phyloP scores from a whole-genome alignment of 768 basidiomycete genomes.

The Tricholoma flavovirens region DNA sequence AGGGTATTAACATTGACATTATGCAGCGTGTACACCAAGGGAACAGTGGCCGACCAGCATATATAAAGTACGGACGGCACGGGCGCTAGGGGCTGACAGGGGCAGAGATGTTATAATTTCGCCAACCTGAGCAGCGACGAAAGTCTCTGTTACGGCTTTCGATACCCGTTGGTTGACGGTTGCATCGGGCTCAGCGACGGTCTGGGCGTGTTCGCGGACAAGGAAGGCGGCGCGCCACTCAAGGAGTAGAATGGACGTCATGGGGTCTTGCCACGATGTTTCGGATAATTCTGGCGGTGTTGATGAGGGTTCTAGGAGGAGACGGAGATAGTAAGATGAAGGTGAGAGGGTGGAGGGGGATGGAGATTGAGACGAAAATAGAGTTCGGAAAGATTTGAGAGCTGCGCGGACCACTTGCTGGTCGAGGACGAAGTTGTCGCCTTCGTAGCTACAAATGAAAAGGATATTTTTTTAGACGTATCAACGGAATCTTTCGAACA shows the following conservation, averaged over 20 bases:
- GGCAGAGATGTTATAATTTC: slow-evolving; percentile 36
- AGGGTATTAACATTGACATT: neutral
- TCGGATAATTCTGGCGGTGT: slow-evolving; percentile 16
- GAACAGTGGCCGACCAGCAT: slow-evolving; percentile 32
- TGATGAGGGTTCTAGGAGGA: slow-evolving; percentile 28
- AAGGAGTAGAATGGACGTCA: slow-evolving; percentile 41
- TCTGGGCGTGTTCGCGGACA: slow-evolving; percentile 40
- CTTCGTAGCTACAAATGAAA: slow-evolving; percentile 49
- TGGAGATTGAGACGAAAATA: slow-evolving; percentile 25
- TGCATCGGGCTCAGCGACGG: slow-evolving; percentile 40
- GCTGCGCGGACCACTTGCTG: slow-evolving; percentile 70
- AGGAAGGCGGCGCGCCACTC: slow-evolving; percentile 63
- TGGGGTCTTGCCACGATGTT: slow-evolving; percentile 33
- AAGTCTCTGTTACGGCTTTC: slow-evolving; percentile 63
- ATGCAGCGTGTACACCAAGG: neutral
- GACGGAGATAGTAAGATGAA: slow-evolving; percentile 51
- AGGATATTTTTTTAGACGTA: neutral
- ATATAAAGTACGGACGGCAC: slow-evolving; percentile 33
- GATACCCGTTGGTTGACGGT: slow-evolving; percentile 53
- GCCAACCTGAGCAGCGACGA: slow-evolving; percentile 51
- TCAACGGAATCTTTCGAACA: too few species aligned
- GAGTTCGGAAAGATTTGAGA: slow-evolving; percentile 47
- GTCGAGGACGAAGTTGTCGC: slow-evolving; percentile 75
- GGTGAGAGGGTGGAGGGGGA: slow-evolving; percentile 34
- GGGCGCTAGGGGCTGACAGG: slow-evolving; percentile 16